Conservation (phyloP, 305 asterid species). For the Fraxinus dipetala region DNA sequence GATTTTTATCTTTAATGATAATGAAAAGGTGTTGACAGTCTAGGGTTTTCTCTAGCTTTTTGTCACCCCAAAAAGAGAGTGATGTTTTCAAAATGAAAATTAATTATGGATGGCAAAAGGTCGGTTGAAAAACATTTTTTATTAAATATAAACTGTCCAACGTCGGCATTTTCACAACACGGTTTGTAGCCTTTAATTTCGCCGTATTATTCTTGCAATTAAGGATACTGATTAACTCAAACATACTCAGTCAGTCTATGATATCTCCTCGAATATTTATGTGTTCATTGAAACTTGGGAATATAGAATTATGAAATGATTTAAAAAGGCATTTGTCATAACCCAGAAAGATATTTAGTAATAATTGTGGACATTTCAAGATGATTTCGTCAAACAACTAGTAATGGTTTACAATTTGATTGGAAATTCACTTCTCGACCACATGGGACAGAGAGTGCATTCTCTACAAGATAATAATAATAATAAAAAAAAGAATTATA, state of each 20-base stretch:
- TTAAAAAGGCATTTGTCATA: background rate
- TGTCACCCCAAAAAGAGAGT: conserved; percentile 5
- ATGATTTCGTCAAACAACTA: conserved; percentile 21
- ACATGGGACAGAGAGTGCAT: conserved; percentile 47
- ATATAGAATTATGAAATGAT: background rate
- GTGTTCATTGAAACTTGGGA: background rate
- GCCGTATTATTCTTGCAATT: conserved; percentile 8
- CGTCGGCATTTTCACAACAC: conserved; percentile 30
- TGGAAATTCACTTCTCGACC: conserved; percentile 42
- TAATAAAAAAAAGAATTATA: background rate
- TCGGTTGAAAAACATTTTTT: conserved; percentile 27
- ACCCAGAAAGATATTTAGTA: background rate
- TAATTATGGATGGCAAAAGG: conserved; percentile 12
- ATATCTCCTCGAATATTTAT: background rate
- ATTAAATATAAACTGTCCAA: conserved; percentile 20
- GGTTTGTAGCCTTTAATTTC: conserved; percentile 23
- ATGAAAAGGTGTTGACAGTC: background rate
- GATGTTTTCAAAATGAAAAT: conserved; percentile 1
- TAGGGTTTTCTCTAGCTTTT: background rate
- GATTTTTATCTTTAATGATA: background rate
- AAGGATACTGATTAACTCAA: background rate
- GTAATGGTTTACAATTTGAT: conserved; percentile 17
- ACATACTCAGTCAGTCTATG: background rate
- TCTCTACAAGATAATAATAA: conserved; percentile 8
- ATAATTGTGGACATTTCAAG: conserved; percentile 24